Evolutionary conservation across 352 stramenopile species (phyloP).

Genomic region (Sclerospora graminicola): DNA sequence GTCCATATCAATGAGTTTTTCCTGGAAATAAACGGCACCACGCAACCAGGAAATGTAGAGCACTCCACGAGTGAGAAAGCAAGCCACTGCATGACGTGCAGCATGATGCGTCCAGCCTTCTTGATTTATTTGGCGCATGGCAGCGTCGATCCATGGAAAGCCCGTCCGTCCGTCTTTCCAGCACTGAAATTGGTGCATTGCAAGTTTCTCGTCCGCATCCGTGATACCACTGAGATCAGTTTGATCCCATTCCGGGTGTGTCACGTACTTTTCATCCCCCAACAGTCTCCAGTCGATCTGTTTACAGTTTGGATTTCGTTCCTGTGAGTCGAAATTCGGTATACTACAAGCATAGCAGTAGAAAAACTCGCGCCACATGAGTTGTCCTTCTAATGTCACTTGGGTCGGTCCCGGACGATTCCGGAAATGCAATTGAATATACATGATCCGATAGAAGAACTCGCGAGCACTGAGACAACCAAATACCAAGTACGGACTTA

Average conservation of each 20-base stretch:
- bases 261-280: slow-evolving; percentile 16
- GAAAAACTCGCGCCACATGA: slow-evolving; percentile 95
- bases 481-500: slow-evolving; percentile 88
- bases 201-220: slow-evolving; percentile 31
- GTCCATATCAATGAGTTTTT: slow-evolving; percentile 92
- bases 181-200: slow-evolving; percentile 43
- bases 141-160: slow-evolving; percentile 96
- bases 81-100: slow-evolving; percentile 90
- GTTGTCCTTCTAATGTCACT: slow-evolving; percentile 87
- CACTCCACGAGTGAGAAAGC: slow-evolving; percentile 94
- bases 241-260: slow-evolving; percentile 6
- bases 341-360: slow-evolving; percentile 64
- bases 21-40: slow-evolving; percentile 85
- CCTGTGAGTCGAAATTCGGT: slow-evolving; percentile 84
- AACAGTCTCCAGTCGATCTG: slow-evolving; percentile 59
- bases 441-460: slow-evolving; percentile 76
- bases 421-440: slow-evolving; percentile 85
- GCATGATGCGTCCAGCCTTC: slow-evolving; percentile 84
- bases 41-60: slow-evolving; percentile 91
- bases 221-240: not conserved
- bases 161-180: slow-evolving; percentile 93
- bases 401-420: slow-evolving; percentile 67
- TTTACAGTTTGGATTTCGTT: slow-evolving; percentile 83
- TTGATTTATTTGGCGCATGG: slow-evolving; percentile 87
- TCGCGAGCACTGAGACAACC: slow-evolving; percentile 83